Evolutionary conservation across 345 rosid species (phyloP).

Genomic region (Arabidopsis arenosa): DNA sequence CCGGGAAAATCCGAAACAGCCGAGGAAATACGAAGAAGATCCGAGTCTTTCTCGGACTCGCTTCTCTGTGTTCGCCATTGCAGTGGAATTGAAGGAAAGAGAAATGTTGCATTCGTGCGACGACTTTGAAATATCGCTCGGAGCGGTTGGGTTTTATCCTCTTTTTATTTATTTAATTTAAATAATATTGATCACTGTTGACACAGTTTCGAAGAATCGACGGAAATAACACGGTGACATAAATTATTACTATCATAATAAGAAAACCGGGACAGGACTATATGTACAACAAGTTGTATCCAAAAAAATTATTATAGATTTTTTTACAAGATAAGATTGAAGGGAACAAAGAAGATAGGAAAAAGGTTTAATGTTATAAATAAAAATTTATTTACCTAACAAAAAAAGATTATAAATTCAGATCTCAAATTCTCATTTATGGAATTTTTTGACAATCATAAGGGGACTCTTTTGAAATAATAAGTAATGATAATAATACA

Average conservation of each 20-base stretch:
- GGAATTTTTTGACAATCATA: not conserved
- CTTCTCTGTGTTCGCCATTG: slow-evolving; percentile 47
- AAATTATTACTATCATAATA: not conserved
- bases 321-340: not conserved
- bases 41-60: slow-evolving; percentile 19
- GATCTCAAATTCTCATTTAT: not conserved
- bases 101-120: slow-evolving; percentile 35
- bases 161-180: not conserved
- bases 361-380: no score
- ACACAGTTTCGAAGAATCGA: slow-evolving; percentile 28
- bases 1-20: slow-evolving; percentile 56
- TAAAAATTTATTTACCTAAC: not conserved
- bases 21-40: slow-evolving; percentile 43
- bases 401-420: not conserved
- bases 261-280: not conserved
- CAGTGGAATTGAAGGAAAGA: slow-evolving; percentile 28
- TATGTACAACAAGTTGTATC: not conserved
- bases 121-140: slow-evolving; percentile 44
- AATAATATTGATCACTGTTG: slow-evolving; percentile 4
- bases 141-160: slow-evolving; percentile 45
- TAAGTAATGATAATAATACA: not conserved
- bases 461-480: no score
- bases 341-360: not conserved
- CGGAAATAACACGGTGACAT: slow-evolving; percentile 7
- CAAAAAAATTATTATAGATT: not conserved